Conservation (phyloP, 176 grass and related monocot genomes). For the Raddia guianensis region DNA sequence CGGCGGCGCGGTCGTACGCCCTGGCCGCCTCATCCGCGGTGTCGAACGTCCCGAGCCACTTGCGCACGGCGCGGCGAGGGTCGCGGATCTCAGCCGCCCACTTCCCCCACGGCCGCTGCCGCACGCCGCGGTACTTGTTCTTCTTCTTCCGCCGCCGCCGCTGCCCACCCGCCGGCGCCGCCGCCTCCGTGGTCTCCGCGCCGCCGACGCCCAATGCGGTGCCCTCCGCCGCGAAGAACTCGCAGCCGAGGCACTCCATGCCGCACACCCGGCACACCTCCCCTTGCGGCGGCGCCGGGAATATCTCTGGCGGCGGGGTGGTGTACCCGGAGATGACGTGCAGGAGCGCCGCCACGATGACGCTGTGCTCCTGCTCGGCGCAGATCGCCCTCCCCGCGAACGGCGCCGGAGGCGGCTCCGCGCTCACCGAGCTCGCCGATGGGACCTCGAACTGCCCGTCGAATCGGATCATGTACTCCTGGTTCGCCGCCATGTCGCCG, state of each 20-base stretch:
- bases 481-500: constrained; percentile 34
- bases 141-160: constrained; percentile 58
- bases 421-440: constrained; percentile 10
- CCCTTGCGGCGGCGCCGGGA: background rate
- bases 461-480: constrained; percentile 51
- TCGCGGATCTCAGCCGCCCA: constrained; percentile 98
- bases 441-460: constrained; percentile 25
- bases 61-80: constrained; percentile 72
- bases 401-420: constrained; percentile 16
- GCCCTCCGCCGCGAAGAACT: constrained; percentile 47
- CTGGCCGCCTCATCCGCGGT: constrained; percentile 77
- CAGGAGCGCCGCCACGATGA: constrained; percentile 69
- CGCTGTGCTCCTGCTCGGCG: constrained; percentile 50
- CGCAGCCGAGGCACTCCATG: constrained; percentile 74
- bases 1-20: constrained; percentile 77
- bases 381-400: constrained; percentile 12
- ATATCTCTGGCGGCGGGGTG: constrained; percentile 47
- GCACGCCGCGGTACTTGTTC: constrained; percentile 86
- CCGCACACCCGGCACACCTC: constrained; percentile 47
- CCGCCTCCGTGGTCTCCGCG: background rate
- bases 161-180: constrained; percentile 2
- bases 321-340: constrained; percentile 74
- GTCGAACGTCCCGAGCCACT: constrained; percentile 89
- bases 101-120: constrained; percentile 92
- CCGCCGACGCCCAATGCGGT: background rate